Conservation (phyloP, 306 rosid species). For the Glycine tomentella region DNA sequence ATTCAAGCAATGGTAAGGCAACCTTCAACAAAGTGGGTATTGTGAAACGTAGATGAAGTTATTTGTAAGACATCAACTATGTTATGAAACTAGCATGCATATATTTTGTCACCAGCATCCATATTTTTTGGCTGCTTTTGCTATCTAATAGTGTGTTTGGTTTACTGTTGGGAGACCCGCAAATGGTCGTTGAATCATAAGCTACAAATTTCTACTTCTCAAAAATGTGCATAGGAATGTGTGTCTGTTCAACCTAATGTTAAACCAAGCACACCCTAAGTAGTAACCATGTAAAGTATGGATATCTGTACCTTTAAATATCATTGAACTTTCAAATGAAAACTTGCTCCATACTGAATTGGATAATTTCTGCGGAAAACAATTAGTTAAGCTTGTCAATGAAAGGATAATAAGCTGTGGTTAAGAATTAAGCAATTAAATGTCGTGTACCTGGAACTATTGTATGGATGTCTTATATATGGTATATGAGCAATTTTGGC, state of each 20-base stretch:
- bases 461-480: too few relatives aligned
- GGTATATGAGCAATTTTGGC: too few relatives aligned
- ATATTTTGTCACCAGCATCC: background rate
- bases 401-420: background rate
- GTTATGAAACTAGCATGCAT: background rate
- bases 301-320: background rate
- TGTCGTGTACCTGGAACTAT: background rate
- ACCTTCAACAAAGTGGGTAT: slow-evolving; percentile 44
- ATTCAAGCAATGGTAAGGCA: background rate
- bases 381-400: background rate
- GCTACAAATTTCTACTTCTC: too few relatives aligned
- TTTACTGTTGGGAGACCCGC: too few relatives aligned
- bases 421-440: background rate
- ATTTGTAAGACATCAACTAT: slow-evolving; percentile 9
- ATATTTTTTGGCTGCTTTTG: background rate
- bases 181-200: too few relatives aligned
- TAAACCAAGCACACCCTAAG: too few relatives aligned
- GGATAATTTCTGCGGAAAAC: background rate
- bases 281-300: background rate
- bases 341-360: background rate
- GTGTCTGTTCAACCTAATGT: too few relatives aligned
- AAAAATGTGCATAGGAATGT: too few relatives aligned
- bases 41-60: slow-evolving; percentile 61
- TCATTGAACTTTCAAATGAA: background rate
- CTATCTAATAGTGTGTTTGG: background rate